These are phyloP conservation scores for Xylariales sp. DNA, from an alignment of 2,329 filamentous ascomycete genomes.

Conservation along the genomic window DNA sequence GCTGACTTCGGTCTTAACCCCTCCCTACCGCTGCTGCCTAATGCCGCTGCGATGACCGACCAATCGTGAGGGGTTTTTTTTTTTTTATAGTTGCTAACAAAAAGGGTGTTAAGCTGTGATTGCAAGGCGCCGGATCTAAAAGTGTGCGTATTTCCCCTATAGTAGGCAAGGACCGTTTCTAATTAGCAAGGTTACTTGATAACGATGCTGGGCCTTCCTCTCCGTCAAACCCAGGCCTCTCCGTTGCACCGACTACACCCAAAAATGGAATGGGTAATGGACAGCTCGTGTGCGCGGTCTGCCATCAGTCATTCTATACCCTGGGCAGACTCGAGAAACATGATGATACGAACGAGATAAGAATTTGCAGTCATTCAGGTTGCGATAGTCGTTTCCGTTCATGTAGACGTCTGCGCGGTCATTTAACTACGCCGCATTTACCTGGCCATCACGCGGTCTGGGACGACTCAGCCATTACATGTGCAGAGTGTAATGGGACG, in stretches of 20 bases:
- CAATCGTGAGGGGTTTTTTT: slow-evolving; percentile 50
- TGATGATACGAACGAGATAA: neutral
- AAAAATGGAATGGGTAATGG: neutral
- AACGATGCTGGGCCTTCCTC: neutral
- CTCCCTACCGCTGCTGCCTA: slow-evolving; percentile 26
- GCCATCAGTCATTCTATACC: neutral
- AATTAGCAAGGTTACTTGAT: neutral
- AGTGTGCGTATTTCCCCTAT: neutral
- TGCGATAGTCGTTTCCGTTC: neutral
- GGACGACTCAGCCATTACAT: slow-evolving; percentile 20
- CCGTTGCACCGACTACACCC: neutral
- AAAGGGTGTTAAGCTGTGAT: too few relatives aligned
- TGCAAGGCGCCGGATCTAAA: too few relatives aligned
- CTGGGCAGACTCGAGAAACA: neutral
- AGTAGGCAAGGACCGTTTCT: neutral
- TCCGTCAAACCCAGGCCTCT: neutral
- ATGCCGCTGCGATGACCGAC: slow-evolving; percentile 33
- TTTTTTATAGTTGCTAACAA: slow-evolving; percentile 50
- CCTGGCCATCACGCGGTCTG: slow-evolving; percentile 35
- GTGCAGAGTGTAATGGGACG: slow-evolving; percentile 33
- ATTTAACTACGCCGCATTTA: slow-evolving; percentile 15
- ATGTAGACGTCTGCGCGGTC: rapidly evolving
- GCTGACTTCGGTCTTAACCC: slow-evolving; percentile 11
- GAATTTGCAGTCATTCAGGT: neutral
- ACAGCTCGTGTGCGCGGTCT: slow-evolving; percentile 5